Conservation (phyloP, 192 early-diverging fungal species). For the Coemansia sp. region DNA sequence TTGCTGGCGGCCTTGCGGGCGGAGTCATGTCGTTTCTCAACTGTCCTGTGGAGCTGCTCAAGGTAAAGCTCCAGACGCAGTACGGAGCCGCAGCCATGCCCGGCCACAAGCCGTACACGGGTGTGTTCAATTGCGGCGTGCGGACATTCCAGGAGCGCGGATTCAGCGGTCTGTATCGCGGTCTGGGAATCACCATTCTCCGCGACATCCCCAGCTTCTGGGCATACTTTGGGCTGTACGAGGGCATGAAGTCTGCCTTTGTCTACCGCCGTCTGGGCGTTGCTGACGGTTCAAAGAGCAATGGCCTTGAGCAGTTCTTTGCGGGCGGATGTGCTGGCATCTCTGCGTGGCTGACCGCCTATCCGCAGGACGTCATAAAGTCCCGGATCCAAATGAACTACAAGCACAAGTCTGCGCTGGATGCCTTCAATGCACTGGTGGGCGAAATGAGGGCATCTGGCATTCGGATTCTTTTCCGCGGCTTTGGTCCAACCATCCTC, state of each 20-base stretch:
- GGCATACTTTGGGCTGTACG: conserved; percentile 83
- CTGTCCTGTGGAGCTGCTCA: conserved; percentile 91
- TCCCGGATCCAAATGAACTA: conserved; percentile 60
- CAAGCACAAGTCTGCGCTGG: conserved; percentile 54
- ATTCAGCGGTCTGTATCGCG: conserved; percentile 69
- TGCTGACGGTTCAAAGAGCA: conserved; percentile 51
- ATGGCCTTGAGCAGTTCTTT: conserved; percentile 64
- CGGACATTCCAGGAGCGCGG: conserved; percentile 67
- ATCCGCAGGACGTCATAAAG: conserved; percentile 86
- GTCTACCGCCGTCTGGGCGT: conserved; percentile 58
- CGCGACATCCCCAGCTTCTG: conserved; percentile 71
- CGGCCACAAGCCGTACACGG: conserved; percentile 39
- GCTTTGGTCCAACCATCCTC: conserved; percentile 54
- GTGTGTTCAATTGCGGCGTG: conserved; percentile 53
- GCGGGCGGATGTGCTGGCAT: conserved; percentile 80
- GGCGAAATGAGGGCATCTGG: conserved; percentile 42
- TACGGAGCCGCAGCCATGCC: conserved; percentile 40
- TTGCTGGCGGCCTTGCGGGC: conserved; percentile 87
- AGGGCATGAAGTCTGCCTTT: conserved; percentile 75
- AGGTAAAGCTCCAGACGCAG: conserved; percentile 92
- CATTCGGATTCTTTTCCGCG: conserved; percentile 53
- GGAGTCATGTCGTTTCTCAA: conserved; percentile 82
- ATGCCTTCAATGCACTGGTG: conserved; percentile 59
- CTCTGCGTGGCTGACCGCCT: conserved; percentile 78
- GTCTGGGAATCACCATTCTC: conserved; percentile 74